These are phyloP conservation scores for Fulvia fulva DNA, from an alignment of 2,329 filamentous ascomycete species.

Conservation along the genomic window DNA sequence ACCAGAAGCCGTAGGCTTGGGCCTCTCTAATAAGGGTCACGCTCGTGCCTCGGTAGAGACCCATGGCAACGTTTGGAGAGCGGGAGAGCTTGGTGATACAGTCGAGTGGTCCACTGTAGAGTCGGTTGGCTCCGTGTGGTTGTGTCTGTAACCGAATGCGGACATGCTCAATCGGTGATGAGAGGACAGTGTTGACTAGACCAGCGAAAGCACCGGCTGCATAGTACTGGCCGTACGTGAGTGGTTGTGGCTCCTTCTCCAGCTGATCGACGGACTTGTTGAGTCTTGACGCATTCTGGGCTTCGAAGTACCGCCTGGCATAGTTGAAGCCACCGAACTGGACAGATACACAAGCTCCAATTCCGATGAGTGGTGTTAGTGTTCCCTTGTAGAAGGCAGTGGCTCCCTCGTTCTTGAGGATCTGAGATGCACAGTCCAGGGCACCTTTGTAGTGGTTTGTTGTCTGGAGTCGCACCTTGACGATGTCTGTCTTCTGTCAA, in stretches of 20 bases:
- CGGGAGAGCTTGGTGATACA: conserved; percentile 80
- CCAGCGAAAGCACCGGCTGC: conserved; percentile 87
- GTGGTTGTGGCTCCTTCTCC: conserved; percentile 36
- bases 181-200: conserved; percentile 81
- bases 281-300: conserved; percentile 54
- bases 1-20: conserved; percentile 94
- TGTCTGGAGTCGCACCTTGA: conserved; percentile 96
- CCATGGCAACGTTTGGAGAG: conserved; percentile 63
- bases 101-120: conserved; percentile 83
- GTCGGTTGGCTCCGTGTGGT: conserved; percentile 72
- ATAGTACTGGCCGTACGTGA: conserved; percentile 86
- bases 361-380: conserved; percentile 87
- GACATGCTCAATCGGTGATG: conserved; percentile 91
- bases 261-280: conserved; percentile 32
- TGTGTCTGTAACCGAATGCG: conserved; percentile 95
- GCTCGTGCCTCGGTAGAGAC: conserved; percentile 80
- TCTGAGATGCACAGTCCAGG: conserved; percentile 72
- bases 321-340: conserved; percentile 97
- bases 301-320: conserved; percentile 80
- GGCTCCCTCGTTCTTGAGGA: conserved; percentile 82
- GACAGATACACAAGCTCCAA: conserved; percentile 91
- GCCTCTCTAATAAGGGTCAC: conserved; percentile 88
- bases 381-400: conserved; percentile 98
- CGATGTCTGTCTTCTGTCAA: conserved; percentile 61
- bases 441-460: conserved; percentile 76